A percentile compares a stretch with the other conserved stretches of the same genome.
These are phyloP conservation scores for Geranium incanum DNA, from an alignment of 441 rosid species.

Conservation along the genomic window DNA sequence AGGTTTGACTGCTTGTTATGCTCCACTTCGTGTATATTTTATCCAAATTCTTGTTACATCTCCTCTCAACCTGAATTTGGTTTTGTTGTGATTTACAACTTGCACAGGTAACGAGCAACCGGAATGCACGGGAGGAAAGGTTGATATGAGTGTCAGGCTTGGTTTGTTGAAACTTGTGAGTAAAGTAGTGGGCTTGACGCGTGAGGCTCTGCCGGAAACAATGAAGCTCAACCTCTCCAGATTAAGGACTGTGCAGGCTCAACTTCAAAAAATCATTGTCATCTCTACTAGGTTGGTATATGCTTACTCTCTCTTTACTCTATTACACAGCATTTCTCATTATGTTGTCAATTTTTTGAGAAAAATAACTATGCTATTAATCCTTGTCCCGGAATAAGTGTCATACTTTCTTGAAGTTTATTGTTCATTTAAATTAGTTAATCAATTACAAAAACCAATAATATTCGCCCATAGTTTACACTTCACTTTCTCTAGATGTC, in stretches of 20 bases:
- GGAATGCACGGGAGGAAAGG: conserved; percentile 69
- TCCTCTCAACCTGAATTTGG: not conserved
- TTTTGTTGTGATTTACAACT: conserved; percentile 4
- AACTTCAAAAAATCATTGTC: conserved; percentile 72
- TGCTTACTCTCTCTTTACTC: not conserved
- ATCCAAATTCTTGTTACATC: not conserved
- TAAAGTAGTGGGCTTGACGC: conserved; percentile 50
- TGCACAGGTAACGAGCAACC: conserved; percentile 35
- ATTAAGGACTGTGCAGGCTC: conserved; percentile 63
- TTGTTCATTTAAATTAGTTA: no score
- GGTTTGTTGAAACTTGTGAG: conserved; percentile 70
- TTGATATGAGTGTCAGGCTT: conserved; percentile 67
- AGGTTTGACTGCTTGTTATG: conserved; percentile 30
- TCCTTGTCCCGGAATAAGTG: not conserved
- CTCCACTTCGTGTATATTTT: not conserved
- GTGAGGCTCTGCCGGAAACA: conserved; percentile 64
- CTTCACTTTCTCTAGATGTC: not conserved
- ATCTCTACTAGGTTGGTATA: conserved; percentile 50
- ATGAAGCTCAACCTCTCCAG: conserved; percentile 58
- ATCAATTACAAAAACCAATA: no score
- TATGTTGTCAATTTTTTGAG: not conserved
- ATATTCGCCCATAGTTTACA: not conserved
- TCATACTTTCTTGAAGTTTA: not conserved
- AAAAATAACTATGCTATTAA: not conserved
- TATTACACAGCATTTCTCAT: not conserved